Evolutionary conservation across 2,329 filamentous ascomycete species (phyloP), one percentile per base, ranked within the genome.

Genomic region (Claviceps citrina): DNA sequence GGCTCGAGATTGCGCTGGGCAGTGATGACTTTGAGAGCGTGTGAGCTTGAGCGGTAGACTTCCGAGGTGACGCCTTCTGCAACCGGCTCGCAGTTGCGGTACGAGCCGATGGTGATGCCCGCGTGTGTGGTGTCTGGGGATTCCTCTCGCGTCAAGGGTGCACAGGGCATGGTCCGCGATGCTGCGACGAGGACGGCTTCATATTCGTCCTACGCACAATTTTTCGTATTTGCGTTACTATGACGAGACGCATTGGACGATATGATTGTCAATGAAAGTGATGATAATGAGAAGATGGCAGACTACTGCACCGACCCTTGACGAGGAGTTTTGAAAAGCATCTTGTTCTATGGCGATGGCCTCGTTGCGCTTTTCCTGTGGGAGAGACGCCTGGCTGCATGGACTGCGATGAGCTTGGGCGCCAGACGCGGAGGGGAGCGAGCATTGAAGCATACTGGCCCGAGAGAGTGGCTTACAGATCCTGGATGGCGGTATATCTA

Each of bases 21-120:
- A 22, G 76, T 77, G 27, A 91, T 93, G 43, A 95, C 77, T 56
- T 98, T 98, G 36, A 98, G 65, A 2, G 89, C 91, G 15, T 65
- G 63, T 39, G 61, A 50, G 18, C 56, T 62, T 31, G 77, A 77
- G 50, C 79, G 79, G 63, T 87, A 96, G 38, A 98, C 77, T 41
- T 79, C 75, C 15, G 89, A 91, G 45, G 85, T 91, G 10, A 89
- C 66, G 16, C 91, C 91, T 46, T 66, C 65, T 34, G 67, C 66
- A n/a, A 79, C 53, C 47, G 68, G 67, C 20, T 62, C 59, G 52
- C 76, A 81, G 44, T 67, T 58, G 15, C 46, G 33, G 47, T 76
- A 78, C 5, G 56, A 22, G 7, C 75, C 76, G 42, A 80, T 76
- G 25, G 57, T 55, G 31, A 68, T 56, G 8, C 65, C 67, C 2